Conservation (phyloP, 345 rosid species). For the Gynandropsis gynandra region DNA sequence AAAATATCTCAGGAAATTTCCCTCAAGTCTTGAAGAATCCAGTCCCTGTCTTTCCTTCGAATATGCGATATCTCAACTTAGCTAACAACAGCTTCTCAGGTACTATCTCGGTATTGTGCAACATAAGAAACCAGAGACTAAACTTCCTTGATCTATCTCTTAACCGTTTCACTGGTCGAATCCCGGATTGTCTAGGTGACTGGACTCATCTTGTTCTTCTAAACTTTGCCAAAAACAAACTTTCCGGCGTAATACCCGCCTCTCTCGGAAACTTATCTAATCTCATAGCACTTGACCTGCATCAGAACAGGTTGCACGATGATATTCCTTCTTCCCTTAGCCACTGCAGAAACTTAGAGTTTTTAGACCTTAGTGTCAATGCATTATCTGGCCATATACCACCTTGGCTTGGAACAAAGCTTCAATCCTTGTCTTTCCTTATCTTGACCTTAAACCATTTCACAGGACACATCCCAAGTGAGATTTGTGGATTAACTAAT, state of each 20-base stretch:
- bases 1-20: not conserved
- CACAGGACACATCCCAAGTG: not conserved
- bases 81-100: slow-evolving; percentile 35
- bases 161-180: slow-evolving; percentile 26
- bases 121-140: slow-evolving; percentile 4
- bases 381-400: slow-evolving; percentile 28
- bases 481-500: slow-evolving; percentile 3
- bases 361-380: slow-evolving; percentile 29
- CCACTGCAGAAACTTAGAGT: slow-evolving; percentile 18
- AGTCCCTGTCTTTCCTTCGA: slow-evolving; percentile 12
- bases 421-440: not conserved
- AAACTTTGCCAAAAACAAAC: slow-evolving; percentile 2
- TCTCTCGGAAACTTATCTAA: slow-evolving; percentile 23
- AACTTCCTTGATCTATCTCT: slow-evolving; percentile 30
- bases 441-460: slow-evolving; percentile 3
- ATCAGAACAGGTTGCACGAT: slow-evolving; percentile 26
- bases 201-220: not conserved
- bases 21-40: slow-evolving; percentile 12
- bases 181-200: slow-evolving; percentile 26
- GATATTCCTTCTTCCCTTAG: slow-evolving; percentile 28
- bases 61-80: slow-evolving; percentile 25
- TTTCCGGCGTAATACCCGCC: slow-evolving; percentile 19
- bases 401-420: slow-evolving; percentile 22
- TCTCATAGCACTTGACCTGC: slow-evolving; percentile 26
- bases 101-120: slow-evolving; percentile 24